Evolutionary conservation across 1,284 basidiomycete genomes (phyloP), one percentile per base, ranked within the genome.

Genomic region (Trichosporon sp.): DNA sequence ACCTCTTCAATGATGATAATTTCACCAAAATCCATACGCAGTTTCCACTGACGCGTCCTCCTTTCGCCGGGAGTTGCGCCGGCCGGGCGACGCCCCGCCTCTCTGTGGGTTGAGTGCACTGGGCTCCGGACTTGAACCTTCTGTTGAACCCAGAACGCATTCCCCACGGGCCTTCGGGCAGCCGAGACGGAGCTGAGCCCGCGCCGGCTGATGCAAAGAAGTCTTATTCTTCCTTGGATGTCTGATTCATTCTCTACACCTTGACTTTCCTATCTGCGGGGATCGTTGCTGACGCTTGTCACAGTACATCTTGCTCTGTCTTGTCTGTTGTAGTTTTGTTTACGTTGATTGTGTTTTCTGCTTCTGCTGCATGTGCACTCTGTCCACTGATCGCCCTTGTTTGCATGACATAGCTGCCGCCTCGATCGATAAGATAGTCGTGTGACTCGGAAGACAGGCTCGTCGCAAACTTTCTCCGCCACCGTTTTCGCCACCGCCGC

Each of bases 41-140:
- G 82, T 83, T 83, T 83, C 81, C 82, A 83, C 82, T 80, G 81
- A 81, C 78, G 80, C 79, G 80, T 81, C 80, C 81, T 81, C 71
- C 80, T 74, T 76, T 60, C 56, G 78, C 78, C 75, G 75, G 81
- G 80, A 80, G 79, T 81, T 80, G 78, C 64, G 71, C 73, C 63
- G 72, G 69, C 77, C 69, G 76, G 68, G 74, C 62, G 29, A 60
- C 2, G 56, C 56, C 21, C 21, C 63, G 74, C 73, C 71, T 62
- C 73, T 72, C 69, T 64, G 38, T 27, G 21, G 64, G 71, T 72
- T 34, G 71, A 72, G 71, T 69, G 71, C 69, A 72, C 71, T 72
- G 65, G 70, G 72, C 70, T 76, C 76, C 76, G 74, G 70, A 73
- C 70, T 77, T 77, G 79, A 81, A 80, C 79, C 79, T 83, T 73